These are phyloP conservation scores for Myriangium duriaei DNA, from an alignment of 2,329 filamentous ascomycete species.

Conservation along the genomic window DNA sequence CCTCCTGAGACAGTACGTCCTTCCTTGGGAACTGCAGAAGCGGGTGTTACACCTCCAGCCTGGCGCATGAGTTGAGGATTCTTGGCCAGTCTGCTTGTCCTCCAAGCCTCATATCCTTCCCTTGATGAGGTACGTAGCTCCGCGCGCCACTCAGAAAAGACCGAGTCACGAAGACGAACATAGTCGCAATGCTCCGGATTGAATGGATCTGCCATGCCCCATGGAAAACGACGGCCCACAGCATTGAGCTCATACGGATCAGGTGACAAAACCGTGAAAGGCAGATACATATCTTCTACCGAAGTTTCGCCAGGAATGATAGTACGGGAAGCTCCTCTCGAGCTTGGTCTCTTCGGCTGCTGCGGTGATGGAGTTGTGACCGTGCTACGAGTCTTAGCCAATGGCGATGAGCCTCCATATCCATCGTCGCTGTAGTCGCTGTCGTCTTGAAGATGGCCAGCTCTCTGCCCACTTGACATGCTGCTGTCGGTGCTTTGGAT, in stretches of 20 bases:
- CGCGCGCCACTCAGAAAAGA: conserved; percentile 85
- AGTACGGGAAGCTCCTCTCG: conserved; percentile 11
- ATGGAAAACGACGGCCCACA: conserved; percentile 79
- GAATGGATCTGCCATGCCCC: conserved; percentile 93
- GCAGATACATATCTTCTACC: conserved; percentile 55
- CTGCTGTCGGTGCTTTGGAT: conserved; percentile 19
- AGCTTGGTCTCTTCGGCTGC: conserved; percentile 21
- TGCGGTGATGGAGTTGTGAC: conserved; percentile 6
- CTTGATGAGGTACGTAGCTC: conserved; percentile 84
- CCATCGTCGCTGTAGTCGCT: conserved; percentile 16
- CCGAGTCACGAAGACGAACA: conserved; percentile 72
- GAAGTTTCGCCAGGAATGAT: conserved; percentile 15
- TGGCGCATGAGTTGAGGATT: conserved; percentile 18
- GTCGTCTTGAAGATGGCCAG: conserved; percentile 23
- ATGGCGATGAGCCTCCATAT: conserved; percentile 20
- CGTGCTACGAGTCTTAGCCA: conserved; percentile 3
- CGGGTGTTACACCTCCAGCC: conserved; percentile 24
- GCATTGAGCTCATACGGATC: conserved; percentile 64
- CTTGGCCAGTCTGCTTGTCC: conserved; percentile 44
- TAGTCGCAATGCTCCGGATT: conserved; percentile 91
- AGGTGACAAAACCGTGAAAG: conserved; percentile 85
- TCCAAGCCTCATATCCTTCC: conserved; percentile 88
- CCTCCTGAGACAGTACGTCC: conserved; percentile 12
- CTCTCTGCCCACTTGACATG: conserved; percentile 14
- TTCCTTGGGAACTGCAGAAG: conserved; percentile 21